Percentiles rank a stretch among this genome's conserved stretches.
Conservation (phyloP, 1,139 yeast species). For the Candida labiduridarum region DNA sequence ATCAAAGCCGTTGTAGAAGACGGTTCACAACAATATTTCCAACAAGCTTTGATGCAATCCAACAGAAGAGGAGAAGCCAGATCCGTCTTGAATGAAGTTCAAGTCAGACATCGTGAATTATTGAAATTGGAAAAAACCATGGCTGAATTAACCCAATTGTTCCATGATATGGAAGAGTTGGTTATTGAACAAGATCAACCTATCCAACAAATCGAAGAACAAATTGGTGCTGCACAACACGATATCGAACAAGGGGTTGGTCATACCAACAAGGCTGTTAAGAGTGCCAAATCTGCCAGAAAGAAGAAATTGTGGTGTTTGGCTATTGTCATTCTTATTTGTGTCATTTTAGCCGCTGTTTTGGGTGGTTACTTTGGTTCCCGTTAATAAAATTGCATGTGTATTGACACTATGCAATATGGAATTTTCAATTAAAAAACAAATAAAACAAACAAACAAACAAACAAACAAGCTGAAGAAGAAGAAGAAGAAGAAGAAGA, state of each 20-base stretch:
- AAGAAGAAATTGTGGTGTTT: constrained; percentile 90
- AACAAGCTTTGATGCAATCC: constrained; percentile 88
- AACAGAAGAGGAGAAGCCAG: constrained; percentile 97
- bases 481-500: neutral
- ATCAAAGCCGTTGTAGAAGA: constrained; percentile 83
- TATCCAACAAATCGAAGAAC: constrained; percentile 80
- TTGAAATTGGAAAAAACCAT: constrained; percentile 93
- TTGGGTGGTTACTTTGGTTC: constrained; percentile 51
- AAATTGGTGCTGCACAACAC: constrained; percentile 80
- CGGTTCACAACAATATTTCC: constrained; percentile 87
- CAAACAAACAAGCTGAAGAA: neutral
- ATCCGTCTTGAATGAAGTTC: constrained; percentile 93
- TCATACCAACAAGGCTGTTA: constrained; percentile 89
- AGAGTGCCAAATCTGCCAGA: constrained; percentile 87
- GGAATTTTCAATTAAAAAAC: no score
- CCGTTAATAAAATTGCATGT: constrained; percentile 8
- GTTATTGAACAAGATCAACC: constrained; percentile 95
- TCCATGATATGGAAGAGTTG: constrained; percentile 94
- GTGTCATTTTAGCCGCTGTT: constrained; percentile 69
- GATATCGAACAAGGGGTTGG: constrained; percentile 95
- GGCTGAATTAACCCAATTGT: constrained; percentile 92
- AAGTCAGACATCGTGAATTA: constrained; percentile 93
- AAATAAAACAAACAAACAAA: no score
- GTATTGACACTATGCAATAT: neutral
- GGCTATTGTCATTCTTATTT: constrained; percentile 60